A percentile compares a stretch with the other conserved stretches of the same genome.
These are phyloP conservation scores for Nothomitra cinnamomea DNA, from an alignment of 2,329 filamentous ascomycete species.

Conservation along the genomic window DNA sequence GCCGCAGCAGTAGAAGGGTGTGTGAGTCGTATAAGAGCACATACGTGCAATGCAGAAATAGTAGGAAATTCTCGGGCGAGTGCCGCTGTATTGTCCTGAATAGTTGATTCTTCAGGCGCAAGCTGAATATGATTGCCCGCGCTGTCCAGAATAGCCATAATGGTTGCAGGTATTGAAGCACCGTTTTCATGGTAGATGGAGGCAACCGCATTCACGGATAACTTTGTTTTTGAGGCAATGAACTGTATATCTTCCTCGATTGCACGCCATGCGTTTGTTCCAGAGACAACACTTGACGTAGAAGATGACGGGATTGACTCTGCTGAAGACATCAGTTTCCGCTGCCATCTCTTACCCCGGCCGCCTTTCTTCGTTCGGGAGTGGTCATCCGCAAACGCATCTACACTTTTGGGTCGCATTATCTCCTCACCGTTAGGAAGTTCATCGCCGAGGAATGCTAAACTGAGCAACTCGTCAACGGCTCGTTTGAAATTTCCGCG, in stretches of 20 bases:
- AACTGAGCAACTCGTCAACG: slow-evolving; percentile 66
- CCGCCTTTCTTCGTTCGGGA: slow-evolving; percentile 28
- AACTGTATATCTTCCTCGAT: slow-evolving; percentile 42
- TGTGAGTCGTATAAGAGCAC: slow-evolving; percentile 38
- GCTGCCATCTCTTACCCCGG: slow-evolving; percentile 22
- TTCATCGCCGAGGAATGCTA: slow-evolving; percentile 57
- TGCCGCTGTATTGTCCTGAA: slow-evolving; percentile 33
- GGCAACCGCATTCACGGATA: slow-evolving; percentile 29
- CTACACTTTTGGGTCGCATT: slow-evolving; percentile 50
- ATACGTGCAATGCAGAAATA: slow-evolving; percentile 30
- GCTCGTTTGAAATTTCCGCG: slow-evolving; percentile 49
- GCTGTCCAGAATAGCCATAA: slow-evolving; percentile 32
- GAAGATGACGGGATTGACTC: slow-evolving; percentile 14
- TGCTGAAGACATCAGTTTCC: slow-evolving; percentile 3
- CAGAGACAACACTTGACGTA: slow-evolving; percentile 10
- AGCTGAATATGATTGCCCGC: slow-evolving; percentile 24
- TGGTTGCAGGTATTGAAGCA: slow-evolving; percentile 36
- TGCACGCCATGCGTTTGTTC: slow-evolving; percentile 39
- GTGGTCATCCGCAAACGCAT: slow-evolving; percentile 51
- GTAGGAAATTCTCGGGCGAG: slow-evolving; percentile 37
- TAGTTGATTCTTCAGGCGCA: slow-evolving; percentile 24
- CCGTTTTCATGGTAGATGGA: slow-evolving; percentile 42
- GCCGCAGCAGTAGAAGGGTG: slow-evolving; percentile 39
- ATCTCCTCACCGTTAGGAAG: slow-evolving; percentile 33
- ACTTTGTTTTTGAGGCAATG: slow-evolving; percentile 34